Base-by-base conservation (phyloP, 208 protist species). In the Acanthamoeba divionensis region DNA sequence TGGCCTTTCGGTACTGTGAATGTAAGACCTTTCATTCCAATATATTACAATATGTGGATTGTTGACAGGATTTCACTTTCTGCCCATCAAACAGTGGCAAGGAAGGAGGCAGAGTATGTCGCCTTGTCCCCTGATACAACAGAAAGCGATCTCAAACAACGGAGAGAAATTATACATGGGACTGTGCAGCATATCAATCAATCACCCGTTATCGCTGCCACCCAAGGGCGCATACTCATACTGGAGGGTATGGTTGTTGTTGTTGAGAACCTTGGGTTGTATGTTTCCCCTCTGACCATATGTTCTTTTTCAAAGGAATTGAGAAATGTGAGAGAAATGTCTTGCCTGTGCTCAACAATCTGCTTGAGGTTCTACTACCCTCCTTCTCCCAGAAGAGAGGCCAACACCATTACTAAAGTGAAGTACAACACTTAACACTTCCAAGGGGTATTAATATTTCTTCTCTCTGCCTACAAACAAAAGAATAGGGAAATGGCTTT, bases 401-500 rank as follows among this genome's bases (percentile, higher is more conserved):
- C 5, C 2, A 6, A 41, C 36, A 63, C 55, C 4, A 63, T 63
- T 63, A 63, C 29, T n/a, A n/a, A n/a, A n/a, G n/a, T n/a, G n/a
- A n/a, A n/a, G n/a, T n/a, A n/a, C n/a, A n/a, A n/a, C n/a, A n/a
- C n/a, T n/a, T n/a, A n/a, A n/a, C n/a, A n/a, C n/a, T n/a, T n/a
- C n/a, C n/a, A 63, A 63, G 29, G 4, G 29, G 55, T 29, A 33
- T 63, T 63, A 1, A 63, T 41, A 41, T 63, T 45, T 67, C 66
- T 87, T 45, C 71, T 73, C n/a, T n/a, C n/a, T n/a, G n/a, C n/a
- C n/a, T n/a, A n/a, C 48, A 77, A 24, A n/a, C 92, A 98, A 10
- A 96, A 98, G 82, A 99, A 98, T 89, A 91, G 97, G 13, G 98
- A 99, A 91, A 98, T 99, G 98, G 91, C 95, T 50, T 94, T 98